A percentile compares a stretch with the other conserved stretches of the same genome.
Conservation (phyloP, 345 rosid genomes). For the Populus nigra region DNA sequence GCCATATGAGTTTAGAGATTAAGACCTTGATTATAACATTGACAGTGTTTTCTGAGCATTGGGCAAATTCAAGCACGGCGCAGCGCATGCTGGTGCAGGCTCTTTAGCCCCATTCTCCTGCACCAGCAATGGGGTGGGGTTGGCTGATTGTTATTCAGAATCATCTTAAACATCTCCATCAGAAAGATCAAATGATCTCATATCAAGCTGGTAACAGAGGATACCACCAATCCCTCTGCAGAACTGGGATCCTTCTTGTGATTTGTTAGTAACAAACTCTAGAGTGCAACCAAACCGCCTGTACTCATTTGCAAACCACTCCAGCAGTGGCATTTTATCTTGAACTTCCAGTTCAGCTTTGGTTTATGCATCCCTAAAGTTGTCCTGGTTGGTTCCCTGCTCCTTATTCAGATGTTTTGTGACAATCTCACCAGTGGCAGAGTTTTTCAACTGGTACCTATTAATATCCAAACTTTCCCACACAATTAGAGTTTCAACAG, state of each 20-base stretch:
- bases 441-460: constrained; percentile 64
- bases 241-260: constrained; percentile 93
- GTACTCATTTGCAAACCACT: constrained; percentile 93
- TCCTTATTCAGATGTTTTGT: constrained; percentile 75
- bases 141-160: constrained; percentile 76
- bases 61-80: constrained; percentile 19
- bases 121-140: constrained; percentile 42
- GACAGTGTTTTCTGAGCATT: neutral
- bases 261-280: constrained; percentile 86
- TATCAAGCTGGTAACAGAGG: constrained; percentile 86
- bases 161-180: constrained; percentile 68
- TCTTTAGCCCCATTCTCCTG: constrained; percentile 37
- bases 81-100: constrained; percentile 41
- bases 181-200: constrained; percentile 71
- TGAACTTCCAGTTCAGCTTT: constrained; percentile 68
- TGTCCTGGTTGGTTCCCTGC: constrained; percentile 65
- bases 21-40: constrained; percentile 18
- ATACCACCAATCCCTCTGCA: constrained; percentile 94
- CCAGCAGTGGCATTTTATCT: constrained; percentile 75
- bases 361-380: constrained; percentile 61
- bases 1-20: constrained; percentile 5
- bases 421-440: constrained; percentile 51
- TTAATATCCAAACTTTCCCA: constrained; percentile 88
- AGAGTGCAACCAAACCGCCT: constrained; percentile 76
- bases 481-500: constrained; percentile 81